Percentiles rank a stretch among this genome's conserved stretches.
Evolutionary conservation across 2,329 filamentous ascomycete species (phyloP).

Genomic region (Bisporella sp.): DNA sequence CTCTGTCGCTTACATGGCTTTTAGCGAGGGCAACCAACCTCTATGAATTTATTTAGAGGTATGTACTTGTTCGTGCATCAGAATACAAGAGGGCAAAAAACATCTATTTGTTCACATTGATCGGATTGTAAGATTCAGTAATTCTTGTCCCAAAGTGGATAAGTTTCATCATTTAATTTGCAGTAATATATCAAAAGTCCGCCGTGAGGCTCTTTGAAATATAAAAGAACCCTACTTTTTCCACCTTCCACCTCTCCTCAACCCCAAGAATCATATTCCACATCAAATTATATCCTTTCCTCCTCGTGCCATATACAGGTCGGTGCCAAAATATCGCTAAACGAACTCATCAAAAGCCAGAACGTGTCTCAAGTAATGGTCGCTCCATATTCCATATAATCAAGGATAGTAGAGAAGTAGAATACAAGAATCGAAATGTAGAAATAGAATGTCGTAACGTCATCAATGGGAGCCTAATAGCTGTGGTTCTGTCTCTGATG

Average conservation of each 20-base stretch:
- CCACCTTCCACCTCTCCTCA: background rate
- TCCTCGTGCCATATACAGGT: background rate
- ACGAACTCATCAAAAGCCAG: no score
- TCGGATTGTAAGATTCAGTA: no score
- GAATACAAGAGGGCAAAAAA: no score
- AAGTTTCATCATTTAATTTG: background rate
- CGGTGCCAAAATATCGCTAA: background rate
- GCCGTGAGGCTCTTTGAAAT: background rate
- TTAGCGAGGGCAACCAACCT: no score
- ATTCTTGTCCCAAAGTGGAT: no score
- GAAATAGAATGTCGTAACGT: background rate
- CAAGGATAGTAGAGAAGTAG: conserved; percentile 20
- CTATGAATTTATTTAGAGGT: no score
- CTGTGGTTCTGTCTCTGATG: background rate
- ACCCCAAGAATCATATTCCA: background rate
- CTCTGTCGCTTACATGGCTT: no score
- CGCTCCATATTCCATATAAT: background rate
- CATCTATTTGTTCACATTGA: no score
- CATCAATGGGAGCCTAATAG: background rate
- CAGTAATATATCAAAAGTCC: background rate
- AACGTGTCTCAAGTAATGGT: no score
- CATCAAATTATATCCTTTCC: background rate
- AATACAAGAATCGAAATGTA: background rate
- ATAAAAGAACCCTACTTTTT: background rate
- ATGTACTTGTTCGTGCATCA: no score